Percentiles rank a stretch among this genome's conserved stretches.
These are phyloP conservation scores for Trichosanthes truncata DNA, from an alignment of 306 rosid genomes.

Conservation along the genomic window DNA sequence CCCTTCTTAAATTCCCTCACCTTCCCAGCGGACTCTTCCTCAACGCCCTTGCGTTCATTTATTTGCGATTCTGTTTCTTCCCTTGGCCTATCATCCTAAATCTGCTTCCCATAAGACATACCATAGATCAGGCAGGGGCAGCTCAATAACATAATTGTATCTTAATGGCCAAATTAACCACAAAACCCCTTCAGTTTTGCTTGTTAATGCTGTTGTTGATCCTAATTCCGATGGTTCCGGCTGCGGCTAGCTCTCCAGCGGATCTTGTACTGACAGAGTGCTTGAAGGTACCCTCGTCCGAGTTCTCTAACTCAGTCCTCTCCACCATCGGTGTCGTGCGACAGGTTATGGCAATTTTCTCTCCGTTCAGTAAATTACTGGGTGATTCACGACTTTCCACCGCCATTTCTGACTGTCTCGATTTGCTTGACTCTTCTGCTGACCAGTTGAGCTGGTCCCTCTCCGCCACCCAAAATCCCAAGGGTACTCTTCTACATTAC, in stretches of 20 bases:
- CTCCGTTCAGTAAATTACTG: conserved; percentile 21
- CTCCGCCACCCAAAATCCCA: conserved; percentile 44
- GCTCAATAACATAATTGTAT: background rate
- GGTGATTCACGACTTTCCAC: conserved; percentile 40
- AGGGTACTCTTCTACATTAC: conserved; percentile 40
- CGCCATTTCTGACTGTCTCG: conserved; percentile 66
- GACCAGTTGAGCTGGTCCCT: conserved; percentile 44
- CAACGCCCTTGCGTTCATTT: background rate
- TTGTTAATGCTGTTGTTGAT: background rate
- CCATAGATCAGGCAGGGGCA: no score
- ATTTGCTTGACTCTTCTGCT: conserved; percentile 46
- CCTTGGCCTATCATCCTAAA: background rate
- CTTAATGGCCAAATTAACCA: background rate
- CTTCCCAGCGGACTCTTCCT: conserved; percentile 28
- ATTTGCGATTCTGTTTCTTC: background rate
- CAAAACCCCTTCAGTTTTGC: background rate
- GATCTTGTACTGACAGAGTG: conserved; percentile 9
- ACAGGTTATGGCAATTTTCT: conserved; percentile 37
- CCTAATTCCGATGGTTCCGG: background rate
- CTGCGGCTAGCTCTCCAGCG: background rate
- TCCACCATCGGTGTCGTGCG: conserved; percentile 19
- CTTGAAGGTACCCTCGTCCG: conserved; percentile 34
- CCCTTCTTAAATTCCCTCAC: conserved; percentile 51
- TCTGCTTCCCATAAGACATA: background rate
- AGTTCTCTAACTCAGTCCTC: conserved; percentile 28